Evolutionary conservation across 192 early-diverging fungal genomes (phyloP).

Genomic region (Coemansia sp.): DNA sequence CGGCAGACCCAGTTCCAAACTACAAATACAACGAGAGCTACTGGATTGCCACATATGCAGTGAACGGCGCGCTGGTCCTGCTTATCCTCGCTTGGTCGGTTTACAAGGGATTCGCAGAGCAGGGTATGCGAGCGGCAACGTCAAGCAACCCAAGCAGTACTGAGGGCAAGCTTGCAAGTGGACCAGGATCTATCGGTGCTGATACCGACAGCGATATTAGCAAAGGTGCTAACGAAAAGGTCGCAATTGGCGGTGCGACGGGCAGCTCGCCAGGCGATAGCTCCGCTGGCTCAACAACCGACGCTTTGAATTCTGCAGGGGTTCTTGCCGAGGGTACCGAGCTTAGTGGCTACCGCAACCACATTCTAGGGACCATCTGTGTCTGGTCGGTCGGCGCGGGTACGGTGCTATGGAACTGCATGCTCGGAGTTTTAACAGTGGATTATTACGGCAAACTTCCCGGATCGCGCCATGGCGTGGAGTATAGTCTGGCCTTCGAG

Average conservation of each 20-base stretch:
- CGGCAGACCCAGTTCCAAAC: neutral
- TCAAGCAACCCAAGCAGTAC: neutral
- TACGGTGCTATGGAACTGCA: conserved; percentile 46
- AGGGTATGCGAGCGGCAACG: neutral
- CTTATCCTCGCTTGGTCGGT: neutral
- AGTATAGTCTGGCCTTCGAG: conserved; percentile 56
- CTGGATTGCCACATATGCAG: neutral
- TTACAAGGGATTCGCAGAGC: neutral
- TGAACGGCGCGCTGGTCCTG: neutral
- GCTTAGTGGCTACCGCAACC: conserved; percentile 39
- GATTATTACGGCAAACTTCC: conserved; percentile 59
- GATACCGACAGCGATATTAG: neutral
- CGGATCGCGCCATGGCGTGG: conserved; percentile 44
- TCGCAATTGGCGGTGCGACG: neutral
- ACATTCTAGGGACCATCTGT: conserved; percentile 42
- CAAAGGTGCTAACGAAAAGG: conserved; percentile 9
- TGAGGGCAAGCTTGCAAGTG: neutral
- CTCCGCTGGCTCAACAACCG: neutral
- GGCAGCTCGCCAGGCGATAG: neutral
- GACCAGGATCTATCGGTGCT: neutral
- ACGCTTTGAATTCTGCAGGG: neutral
- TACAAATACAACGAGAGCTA: neutral
- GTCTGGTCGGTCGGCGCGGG: conserved; percentile 32
- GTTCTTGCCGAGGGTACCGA: conserved; percentile 4
- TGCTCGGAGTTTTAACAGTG: conserved; percentile 47